phyloP scores from a whole-genome alignment of 225 moss, liverwort and hornwort species.

The Takakia lepidozioides region DNA sequence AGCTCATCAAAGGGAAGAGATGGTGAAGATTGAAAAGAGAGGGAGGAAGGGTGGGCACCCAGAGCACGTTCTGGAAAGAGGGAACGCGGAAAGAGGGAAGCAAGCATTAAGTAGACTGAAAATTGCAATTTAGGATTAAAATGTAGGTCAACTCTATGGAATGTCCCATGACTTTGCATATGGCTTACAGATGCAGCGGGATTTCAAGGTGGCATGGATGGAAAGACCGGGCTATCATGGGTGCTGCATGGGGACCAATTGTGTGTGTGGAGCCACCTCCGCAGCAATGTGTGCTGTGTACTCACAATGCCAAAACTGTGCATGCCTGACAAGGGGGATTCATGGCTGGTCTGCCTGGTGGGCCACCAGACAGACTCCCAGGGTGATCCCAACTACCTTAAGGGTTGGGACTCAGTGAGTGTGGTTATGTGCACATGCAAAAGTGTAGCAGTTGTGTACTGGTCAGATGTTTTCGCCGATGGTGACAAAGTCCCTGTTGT shows the following conservation, averaged over 20 bases:
- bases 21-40: too few species aligned
- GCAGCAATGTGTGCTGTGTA: constrained; percentile 59
- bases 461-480: constrained; percentile 66
- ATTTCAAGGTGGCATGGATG: constrained; percentile 82
- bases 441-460: constrained; percentile 57
- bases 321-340: constrained; percentile 39
- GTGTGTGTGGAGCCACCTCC: constrained; percentile 81
- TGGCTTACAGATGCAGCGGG: constrained; percentile 43
- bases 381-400: constrained; percentile 29
- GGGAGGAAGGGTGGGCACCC: too few species aligned
- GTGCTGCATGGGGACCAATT: constrained; percentile 65
- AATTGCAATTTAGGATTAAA: too few species aligned
- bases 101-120: too few species aligned
- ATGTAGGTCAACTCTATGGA: too few species aligned
- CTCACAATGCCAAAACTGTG: constrained; percentile 59
- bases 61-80: too few species aligned
- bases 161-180: too few species aligned
- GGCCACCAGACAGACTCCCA: constrained; percentile 48
- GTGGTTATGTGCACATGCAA: constrained; percentile 75
- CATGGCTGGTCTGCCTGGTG: constrained; percentile 75
- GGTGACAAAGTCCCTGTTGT: constrained; percentile 36
- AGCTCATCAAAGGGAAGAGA: too few species aligned
- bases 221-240: constrained; percentile 76
- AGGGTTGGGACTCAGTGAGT: constrained; percentile 57
- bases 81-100: too few species aligned